A percentile compares a stretch with the other conserved stretches of the same genome.
Evolutionary conservation across 805 yeast species (phyloP).

Genomic region (Cyberlindnera petersonii): DNA sequence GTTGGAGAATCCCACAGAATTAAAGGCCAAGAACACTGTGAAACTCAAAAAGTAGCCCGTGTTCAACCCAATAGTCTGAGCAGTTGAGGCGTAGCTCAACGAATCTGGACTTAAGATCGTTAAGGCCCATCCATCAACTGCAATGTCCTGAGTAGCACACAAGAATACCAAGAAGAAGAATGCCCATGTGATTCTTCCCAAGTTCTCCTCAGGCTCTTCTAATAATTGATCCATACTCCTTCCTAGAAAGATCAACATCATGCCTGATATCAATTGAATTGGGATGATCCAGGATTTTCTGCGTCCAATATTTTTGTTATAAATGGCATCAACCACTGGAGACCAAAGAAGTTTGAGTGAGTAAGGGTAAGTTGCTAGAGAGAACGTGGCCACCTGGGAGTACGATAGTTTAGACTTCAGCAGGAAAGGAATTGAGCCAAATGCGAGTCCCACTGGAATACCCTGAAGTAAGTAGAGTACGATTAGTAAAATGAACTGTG

Average conservation of each 20-base stretch:
- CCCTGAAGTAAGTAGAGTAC: conserved; percentile 85
- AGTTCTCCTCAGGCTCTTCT: conserved; percentile 44
- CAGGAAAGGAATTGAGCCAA: conserved; percentile 90
- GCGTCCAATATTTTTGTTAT: conserved; percentile 64
- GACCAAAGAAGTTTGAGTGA: conserved; percentile 92
- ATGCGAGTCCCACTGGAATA: conserved; percentile 93
- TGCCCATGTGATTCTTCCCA: conserved; percentile 56
- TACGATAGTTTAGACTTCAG: conserved; percentile 78
- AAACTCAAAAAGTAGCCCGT: conserved; percentile 89
- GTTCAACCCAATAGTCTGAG: conserved; percentile 93
- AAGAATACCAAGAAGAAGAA: conserved; percentile 78
- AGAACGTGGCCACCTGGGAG: conserved; percentile 85
- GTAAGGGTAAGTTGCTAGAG: conserved; percentile 93
- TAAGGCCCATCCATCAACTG: conserved; percentile 98
- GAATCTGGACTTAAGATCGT: conserved; percentile 77
- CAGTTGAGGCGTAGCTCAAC: conserved; percentile 90
- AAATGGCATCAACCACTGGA: conserved; percentile 90
- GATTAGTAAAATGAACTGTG: conserved; percentile 70
- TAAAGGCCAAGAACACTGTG: conserved; percentile 86
- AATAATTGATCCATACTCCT: conserved; percentile 46
- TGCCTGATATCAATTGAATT: conserved; percentile 75
- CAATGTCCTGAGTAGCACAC: conserved; percentile 97
- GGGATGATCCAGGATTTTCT: conserved; percentile 95
- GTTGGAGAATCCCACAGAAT: conserved; percentile 90
- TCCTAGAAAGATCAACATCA: conserved; percentile 66